Percentiles rank a stretch among this genome's conserved stretches.
These are phyloP conservation scores for Lodderomyces oxycetoniae DNA, from an alignment of 1,139 yeast species.

Conservation along the genomic window DNA sequence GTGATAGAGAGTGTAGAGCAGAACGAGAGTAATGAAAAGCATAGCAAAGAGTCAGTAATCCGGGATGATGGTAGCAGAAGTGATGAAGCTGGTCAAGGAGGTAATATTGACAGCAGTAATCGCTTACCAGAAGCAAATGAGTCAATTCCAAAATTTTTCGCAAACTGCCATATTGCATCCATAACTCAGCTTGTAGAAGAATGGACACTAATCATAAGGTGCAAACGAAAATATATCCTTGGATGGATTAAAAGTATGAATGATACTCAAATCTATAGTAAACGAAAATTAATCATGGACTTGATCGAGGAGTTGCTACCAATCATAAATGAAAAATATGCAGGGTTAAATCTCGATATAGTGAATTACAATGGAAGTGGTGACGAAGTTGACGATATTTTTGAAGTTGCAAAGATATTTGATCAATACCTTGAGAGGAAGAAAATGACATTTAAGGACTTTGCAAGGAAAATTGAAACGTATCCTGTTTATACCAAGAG, in stretches of 20 bases:
- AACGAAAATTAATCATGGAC: conserved; percentile 11
- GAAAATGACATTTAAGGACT: conserved; percentile 10
- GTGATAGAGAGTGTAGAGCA: conserved; percentile 7
- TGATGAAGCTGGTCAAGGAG: conserved; percentile 25
- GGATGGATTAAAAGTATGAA: conserved; percentile 15
- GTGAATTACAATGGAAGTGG: conserved; percentile 6
- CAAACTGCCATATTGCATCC: conserved; percentile 12
- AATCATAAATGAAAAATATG: conserved; percentile 6
- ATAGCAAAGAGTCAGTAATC: not conserved
- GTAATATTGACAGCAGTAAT: conserved; percentile 6
- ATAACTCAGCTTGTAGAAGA: conserved; percentile 15
- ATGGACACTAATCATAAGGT: conserved; percentile 12
- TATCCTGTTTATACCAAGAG: conserved; percentile 13
- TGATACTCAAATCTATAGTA: conserved; percentile 11
- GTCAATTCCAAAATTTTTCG: conserved; percentile 12
- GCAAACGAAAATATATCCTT: conserved; percentile 11
- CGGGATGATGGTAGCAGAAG: not conserved
- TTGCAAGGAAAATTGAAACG: conserved; percentile 11
- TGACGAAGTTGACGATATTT: conserved; percentile 2
- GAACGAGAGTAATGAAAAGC: conserved; percentile 17
- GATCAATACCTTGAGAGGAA: conserved; percentile 14
- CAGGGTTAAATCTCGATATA: conserved; percentile 5
- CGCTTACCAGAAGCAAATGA: conserved; percentile 10
- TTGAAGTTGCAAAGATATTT: conserved; percentile 13
- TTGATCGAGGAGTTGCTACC: conserved; percentile 13